These are phyloP conservation scores for Penicillium cataractarum DNA, from an alignment of 495 filamentous ascomycete species.

Conservation along the genomic window DNA sequence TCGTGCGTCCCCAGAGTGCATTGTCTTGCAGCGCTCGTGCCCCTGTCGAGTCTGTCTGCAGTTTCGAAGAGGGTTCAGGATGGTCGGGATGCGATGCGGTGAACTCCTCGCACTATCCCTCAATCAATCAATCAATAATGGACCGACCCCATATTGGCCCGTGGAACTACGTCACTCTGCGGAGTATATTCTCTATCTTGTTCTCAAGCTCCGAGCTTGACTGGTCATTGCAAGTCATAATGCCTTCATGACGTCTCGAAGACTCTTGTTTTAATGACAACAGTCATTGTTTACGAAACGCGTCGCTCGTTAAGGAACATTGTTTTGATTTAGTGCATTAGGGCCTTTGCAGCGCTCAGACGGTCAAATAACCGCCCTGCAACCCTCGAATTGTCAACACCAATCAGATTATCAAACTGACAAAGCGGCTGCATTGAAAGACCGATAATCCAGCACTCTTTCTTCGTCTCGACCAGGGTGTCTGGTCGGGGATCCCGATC, in stretches of 20 bases:
- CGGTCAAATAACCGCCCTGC: conserved; percentile 18
- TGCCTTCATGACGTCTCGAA: conserved; percentile 2
- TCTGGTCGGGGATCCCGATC: conserved; percentile 24
- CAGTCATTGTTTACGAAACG: conserved; percentile 10
- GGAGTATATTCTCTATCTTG: conserved; percentile 6
- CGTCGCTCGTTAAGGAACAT: neutral
- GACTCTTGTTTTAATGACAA: conserved; percentile 10
- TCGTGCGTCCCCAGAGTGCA: conserved; percentile 4
- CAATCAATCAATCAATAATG: conserved; percentile 1
- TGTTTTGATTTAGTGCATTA: conserved; percentile 2
- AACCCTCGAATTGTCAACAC: conserved; percentile 5
- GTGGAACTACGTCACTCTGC: conserved; percentile 26
- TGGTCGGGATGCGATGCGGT: neutral
- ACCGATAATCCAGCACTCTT: neutral
- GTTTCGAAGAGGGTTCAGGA: neutral
- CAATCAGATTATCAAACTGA: conserved; percentile 28
- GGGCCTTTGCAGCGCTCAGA: neutral
- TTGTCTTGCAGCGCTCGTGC: neutral
- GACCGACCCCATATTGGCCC: conserved; percentile 25
- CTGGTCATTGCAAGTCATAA: neutral
- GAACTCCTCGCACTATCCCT: neutral
- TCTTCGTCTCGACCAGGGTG: conserved; percentile 5
- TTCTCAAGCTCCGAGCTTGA: neutral
- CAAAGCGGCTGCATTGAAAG: conserved; percentile 10
- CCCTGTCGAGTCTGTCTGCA: neutral